Evolutionary conservation across 2,329 filamentous ascomycete species (phyloP).

Genomic region (Nigrospora oryzae): DNA sequence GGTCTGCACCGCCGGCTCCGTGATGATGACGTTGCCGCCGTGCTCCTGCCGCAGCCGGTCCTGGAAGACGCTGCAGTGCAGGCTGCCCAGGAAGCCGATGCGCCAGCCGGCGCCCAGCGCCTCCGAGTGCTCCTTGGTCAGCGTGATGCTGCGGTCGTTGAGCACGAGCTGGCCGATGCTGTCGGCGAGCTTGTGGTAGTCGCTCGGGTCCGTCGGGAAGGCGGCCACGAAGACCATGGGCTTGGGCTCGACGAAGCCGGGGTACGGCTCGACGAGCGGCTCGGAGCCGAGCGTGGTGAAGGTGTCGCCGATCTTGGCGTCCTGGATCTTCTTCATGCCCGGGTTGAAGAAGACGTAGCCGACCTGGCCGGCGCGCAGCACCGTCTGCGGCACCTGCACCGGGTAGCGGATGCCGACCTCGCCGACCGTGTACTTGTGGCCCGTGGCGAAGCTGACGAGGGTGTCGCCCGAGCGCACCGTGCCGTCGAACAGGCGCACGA

Average conservation of each 20-base stretch:
- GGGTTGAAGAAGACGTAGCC: slow-evolving; percentile 97
- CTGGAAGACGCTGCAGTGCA: slow-evolving; percentile 98
- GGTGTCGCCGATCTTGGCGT: slow-evolving; percentile 93
- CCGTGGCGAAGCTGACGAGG: slow-evolving; percentile 81
- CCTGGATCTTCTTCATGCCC: slow-evolving; percentile 93
- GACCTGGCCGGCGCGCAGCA: slow-evolving; percentile 83
- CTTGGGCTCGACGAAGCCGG: slow-evolving; percentile 94
- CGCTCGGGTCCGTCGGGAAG: slow-evolving; percentile 84
- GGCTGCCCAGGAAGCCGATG: slow-evolving; percentile 86
- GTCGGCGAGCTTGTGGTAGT: slow-evolving; percentile 81
- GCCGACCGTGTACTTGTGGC: slow-evolving; percentile 83
- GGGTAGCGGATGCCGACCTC: slow-evolving; percentile 98
- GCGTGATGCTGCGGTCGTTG: slow-evolving; percentile 89
- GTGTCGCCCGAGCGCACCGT: slow-evolving; percentile 74
- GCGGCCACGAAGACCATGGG: slow-evolving; percentile 98
- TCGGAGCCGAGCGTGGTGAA: slow-evolving; percentile 78
- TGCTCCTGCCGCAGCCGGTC: slow-evolving; percentile 92
- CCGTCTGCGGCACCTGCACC: slow-evolving; percentile 69
- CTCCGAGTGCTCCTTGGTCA: slow-evolving; percentile 91
- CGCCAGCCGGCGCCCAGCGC: slow-evolving; percentile 91
- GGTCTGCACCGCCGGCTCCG: slow-evolving; percentile 88
- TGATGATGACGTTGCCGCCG: slow-evolving; percentile 91
- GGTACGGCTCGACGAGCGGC: slow-evolving; percentile 67
- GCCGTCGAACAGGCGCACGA: slow-evolving; percentile 89
- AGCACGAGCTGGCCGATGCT: slow-evolving; percentile 90